Evolutionary conservation across 805 yeast species (phyloP).

Genomic region (Sugiyamaella boreocaroliniensis): DNA sequence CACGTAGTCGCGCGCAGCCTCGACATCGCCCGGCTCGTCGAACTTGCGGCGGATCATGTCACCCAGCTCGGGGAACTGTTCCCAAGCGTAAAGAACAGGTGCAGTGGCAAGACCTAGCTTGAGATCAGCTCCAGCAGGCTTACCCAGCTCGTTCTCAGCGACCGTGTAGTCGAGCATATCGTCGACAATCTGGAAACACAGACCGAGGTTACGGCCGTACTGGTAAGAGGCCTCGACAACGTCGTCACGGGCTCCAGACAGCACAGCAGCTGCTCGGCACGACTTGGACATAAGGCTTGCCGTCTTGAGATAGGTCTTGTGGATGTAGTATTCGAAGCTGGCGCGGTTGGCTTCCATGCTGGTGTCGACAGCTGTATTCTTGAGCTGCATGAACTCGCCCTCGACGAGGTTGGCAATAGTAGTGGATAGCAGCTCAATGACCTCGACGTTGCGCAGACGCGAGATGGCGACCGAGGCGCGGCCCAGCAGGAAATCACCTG

Average conservation of each 20-base stretch:
- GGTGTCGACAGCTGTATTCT: slow-evolving; percentile 66
- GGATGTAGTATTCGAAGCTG: slow-evolving; percentile 92
- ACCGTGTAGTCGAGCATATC: slow-evolving; percentile 93
- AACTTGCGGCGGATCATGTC: slow-evolving; percentile 79
- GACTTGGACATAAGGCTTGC: slow-evolving; percentile 93
- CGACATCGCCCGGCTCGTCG: slow-evolving; percentile 73
- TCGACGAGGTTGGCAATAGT: slow-evolving; percentile 95
- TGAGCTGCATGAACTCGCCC: slow-evolving; percentile 98
- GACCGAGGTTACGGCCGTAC: slow-evolving; percentile 87
- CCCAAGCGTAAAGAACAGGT: slow-evolving; percentile 94
- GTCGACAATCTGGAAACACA: slow-evolving; percentile 94
- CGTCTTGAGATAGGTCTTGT: slow-evolving; percentile 91
- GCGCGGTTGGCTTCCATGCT: slow-evolving; percentile 45
- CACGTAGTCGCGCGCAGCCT: slow-evolving; percentile 71
- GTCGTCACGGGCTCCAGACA: slow-evolving; percentile 71
- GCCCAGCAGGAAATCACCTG: slow-evolving; percentile 92
- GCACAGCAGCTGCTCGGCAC: slow-evolving; percentile 85
- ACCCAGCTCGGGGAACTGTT: slow-evolving; percentile 76
- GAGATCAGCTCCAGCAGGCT: slow-evolving; percentile 93
- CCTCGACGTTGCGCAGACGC: slow-evolving; percentile 91
- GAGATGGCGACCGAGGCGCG: slow-evolving; percentile 96
- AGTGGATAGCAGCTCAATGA: slow-evolving; percentile 88
- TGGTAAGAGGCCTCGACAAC: slow-evolving; percentile 83
- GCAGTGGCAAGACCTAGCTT: slow-evolving; percentile 95
- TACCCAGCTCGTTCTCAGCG: slow-evolving; percentile 78